Evolutionary conservation across 2,329 filamentous ascomycete genomes (phyloP), one percentile per base, ranked within the genome.

Genomic region (Fusarium sororula): DNA sequence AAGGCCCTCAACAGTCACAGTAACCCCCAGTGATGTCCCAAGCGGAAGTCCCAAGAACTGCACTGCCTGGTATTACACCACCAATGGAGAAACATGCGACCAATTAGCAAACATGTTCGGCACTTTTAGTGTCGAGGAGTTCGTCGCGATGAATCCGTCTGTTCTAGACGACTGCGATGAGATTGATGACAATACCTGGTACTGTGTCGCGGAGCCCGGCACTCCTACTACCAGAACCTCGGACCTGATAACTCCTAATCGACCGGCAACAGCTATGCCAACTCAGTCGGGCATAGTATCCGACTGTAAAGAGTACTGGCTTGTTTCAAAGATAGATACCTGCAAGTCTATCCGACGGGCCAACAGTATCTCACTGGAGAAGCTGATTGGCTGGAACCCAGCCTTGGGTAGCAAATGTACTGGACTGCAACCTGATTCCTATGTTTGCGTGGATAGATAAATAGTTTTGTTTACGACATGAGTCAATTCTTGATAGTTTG

Each of bases 231-330:
- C 60, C 8, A 63, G 60, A 22, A 48, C 51, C 2, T n/a, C 42
- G 4, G 7, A 5, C 3, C 0, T 44, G 9, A 22, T 20, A 20
- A n/a, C 26, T 0, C n/a, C 53, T 1, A 20, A 18, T 0, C 22
- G 5, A 1, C 53, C 3, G 0, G 3, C 12, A n/a, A 48, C 42
- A 1, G 22, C 8, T 0, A 48, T 48, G n/a, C 53, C 30, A 14
- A 32, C 30, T 1, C 30, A 32, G 2, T 32, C 30, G 2, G 3
- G 3, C 3, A 3, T 30, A 11, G 0, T 35, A 2, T 20, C 61
- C 0, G 10, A 50, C 0, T 63, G 54, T 1, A 30, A 35, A 0
- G 20, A 37, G 0, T 24, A 59, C 5, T 59, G 54, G 54, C 20
- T 63, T 1, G 67, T 67, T 13, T 67, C 53, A 0, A 7, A 37